Conservation (phyloP, 129 eudicot genomes). For the Saposhnikovia divaricata region DNA sequence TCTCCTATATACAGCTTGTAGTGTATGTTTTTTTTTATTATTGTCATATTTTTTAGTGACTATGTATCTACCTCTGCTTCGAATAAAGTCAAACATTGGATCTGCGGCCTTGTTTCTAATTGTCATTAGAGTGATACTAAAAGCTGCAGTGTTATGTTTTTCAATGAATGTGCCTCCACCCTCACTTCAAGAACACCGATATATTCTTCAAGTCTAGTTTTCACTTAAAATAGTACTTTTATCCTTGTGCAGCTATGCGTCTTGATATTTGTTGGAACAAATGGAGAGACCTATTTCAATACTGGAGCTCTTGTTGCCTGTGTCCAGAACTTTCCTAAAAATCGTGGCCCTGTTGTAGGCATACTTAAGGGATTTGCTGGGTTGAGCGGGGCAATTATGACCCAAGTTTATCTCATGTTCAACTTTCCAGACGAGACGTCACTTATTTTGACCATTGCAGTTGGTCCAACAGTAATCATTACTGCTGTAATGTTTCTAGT, state of each 20-base stretch:
- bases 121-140: neutral
- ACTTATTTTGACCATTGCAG: slow-evolving; percentile 48
- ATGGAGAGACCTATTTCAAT: slow-evolving; percentile 58
- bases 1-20: neutral
- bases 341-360: slow-evolving; percentile 63
- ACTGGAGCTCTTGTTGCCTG: slow-evolving; percentile 57
- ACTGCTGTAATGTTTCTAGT: slow-evolving; percentile 50
- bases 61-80: neutral
- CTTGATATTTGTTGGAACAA: slow-evolving; percentile 51
- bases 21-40: neutral
- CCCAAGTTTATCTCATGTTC: slow-evolving; percentile 46
- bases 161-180: neutral
- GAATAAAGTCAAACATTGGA: neutral
- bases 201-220: neutral
- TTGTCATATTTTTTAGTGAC: neutral
- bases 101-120: neutral
- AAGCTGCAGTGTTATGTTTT: neutral
- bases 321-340: slow-evolving; percentile 61
- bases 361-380: slow-evolving; percentile 62
- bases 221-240: neutral
- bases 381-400: slow-evolving; percentile 56
- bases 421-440: slow-evolving; percentile 38
- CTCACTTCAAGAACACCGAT: neutral
- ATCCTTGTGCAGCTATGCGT: slow-evolving; percentile 43
- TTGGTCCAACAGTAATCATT: slow-evolving; percentile 49